phyloP scores from a whole-genome alignment of 2,329 filamentous ascomycete genomes.

The Xylariales sp. region DNA sequence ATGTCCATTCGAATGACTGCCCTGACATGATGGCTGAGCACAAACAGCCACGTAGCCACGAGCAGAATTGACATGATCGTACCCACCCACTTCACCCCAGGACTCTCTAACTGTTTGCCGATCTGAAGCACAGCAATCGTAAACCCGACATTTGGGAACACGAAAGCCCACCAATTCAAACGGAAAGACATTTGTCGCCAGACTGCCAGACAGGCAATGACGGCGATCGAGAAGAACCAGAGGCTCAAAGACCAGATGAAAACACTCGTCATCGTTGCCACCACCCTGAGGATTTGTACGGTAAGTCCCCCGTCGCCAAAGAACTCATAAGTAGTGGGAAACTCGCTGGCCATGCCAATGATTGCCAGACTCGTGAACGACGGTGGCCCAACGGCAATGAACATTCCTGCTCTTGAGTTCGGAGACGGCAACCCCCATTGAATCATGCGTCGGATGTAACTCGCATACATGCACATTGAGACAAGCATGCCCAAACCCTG shows the following conservation, averaged over 20 bases:
- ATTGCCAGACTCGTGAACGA: constrained; percentile 39
- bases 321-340: constrained; percentile 18
- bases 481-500: constrained; percentile 42
- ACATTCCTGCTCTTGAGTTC: constrained; percentile 36
- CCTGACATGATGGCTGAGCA: constrained; percentile 41
- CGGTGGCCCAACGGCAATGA: constrained; percentile 44
- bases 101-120: constrained; percentile 47
- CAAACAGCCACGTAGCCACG: constrained; percentile 50
- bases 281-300: constrained; percentile 28
- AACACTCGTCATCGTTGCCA: constrained; percentile 36
- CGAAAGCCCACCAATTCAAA: constrained; percentile 57
- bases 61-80: constrained; percentile 52
- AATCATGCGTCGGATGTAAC: constrained; percentile 37
- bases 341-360: constrained; percentile 38
- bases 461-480: constrained; percentile 37
- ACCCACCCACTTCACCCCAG: constrained; percentile 47
- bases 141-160: constrained; percentile 63
- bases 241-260: constrained; percentile 45
- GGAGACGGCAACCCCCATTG: constrained; percentile 36
- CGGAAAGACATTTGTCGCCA: constrained; percentile 29
- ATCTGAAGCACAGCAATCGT: constrained; percentile 55
- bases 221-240: constrained; percentile 42
- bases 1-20: constrained; percentile 49
- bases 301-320: constrained; percentile 23
- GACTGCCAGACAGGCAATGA: constrained; percentile 22